Evolutionary conservation across 306 rosid genomes (phyloP).

Genomic region (Vicia sativa): DNA sequence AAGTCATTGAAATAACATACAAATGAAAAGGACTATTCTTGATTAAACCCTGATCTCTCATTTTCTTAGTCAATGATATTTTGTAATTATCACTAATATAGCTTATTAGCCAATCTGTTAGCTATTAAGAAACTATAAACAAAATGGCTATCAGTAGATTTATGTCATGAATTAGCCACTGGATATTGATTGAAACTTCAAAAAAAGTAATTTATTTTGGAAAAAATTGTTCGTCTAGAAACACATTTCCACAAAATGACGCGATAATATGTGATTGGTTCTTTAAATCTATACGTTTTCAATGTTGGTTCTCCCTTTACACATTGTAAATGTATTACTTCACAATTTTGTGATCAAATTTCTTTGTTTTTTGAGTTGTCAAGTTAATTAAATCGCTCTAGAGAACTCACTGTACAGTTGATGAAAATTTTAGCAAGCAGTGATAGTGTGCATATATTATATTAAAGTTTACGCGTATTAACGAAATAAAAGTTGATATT

Average conservation of each 20-base stretch:
- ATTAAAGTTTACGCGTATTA: constrained; percentile 17
- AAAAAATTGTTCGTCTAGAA: neutral
- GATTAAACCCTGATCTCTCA: neutral
- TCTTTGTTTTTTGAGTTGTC: neutral
- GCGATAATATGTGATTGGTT: neutral
- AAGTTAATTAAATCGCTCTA: neutral
- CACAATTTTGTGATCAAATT: neutral
- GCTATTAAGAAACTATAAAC: constrained; percentile 15
- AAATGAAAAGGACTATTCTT: constrained; percentile 26
- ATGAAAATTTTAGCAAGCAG: neutral
- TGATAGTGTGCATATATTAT: neutral
- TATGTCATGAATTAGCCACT: neutral
- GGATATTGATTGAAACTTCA: neutral
- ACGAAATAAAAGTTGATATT: constrained; percentile 2
- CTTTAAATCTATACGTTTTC: neutral
- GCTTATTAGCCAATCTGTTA: neutral
- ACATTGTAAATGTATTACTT: neutral
- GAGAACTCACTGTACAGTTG: neutral
- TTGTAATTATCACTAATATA: neutral
- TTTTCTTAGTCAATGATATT: constrained; percentile 36
- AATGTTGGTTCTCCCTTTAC: neutral
- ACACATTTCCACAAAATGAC: neutral
- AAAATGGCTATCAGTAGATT: constrained; percentile 8
- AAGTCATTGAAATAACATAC: constrained; percentile 49
- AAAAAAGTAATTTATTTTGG: neutral